Base-by-base conservation (phyloP, 2,329 filamentous ascomycete genomes). In the Mycosphaerella sp. region DNA sequence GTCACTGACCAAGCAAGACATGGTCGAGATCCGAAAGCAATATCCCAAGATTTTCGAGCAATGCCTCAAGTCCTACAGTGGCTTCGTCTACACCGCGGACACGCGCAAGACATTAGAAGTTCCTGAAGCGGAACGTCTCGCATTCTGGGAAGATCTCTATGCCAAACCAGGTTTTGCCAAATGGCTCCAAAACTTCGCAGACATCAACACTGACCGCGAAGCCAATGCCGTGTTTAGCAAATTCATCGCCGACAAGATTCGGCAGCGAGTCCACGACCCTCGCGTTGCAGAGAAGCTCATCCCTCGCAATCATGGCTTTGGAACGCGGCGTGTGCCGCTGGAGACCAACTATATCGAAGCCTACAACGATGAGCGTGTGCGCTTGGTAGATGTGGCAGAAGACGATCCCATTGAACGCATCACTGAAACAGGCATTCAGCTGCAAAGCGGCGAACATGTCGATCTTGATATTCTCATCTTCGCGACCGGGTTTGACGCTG, bases 261-360 rank as follows among this genome's bases (percentile, higher is more conserved):
- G 73, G 4, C 69, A 68, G n/a, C 64, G 74, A 23, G 74, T 76
- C 45, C 62, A 66, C 8, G 71, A 76, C 58, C 71, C 73, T 0
- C 60, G 60, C 41, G 75, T 74, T 63, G 66, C 72, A 7, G 73
- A 81, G 2, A 71, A 75, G 14, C 73, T 86, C 2, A 71, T 83
- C 2, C 84, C 84, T 0, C 66, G 73, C 73, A 58, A 71, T 75
- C 53, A 69, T 77, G 41, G 55, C 1, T 51, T 62, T 26, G 62
- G 60, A 1, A 62, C 57, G 11, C 54, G 54, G 31, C 48, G 62
- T n/a, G 58, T 63, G 1, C 60, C 67, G 0, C 69, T 80, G 0
- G 78, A 81, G 57, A 66, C 74, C 34, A 66, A 69, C 40, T 80
- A 77, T 61, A 81, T 75, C 58, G 78, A 81, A 55, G 68, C 73